Evolutionary conservation across 2,329 filamentous ascomycete genomes (phyloP).

Genomic region (Aspergillus aculeatinus): DNA sequence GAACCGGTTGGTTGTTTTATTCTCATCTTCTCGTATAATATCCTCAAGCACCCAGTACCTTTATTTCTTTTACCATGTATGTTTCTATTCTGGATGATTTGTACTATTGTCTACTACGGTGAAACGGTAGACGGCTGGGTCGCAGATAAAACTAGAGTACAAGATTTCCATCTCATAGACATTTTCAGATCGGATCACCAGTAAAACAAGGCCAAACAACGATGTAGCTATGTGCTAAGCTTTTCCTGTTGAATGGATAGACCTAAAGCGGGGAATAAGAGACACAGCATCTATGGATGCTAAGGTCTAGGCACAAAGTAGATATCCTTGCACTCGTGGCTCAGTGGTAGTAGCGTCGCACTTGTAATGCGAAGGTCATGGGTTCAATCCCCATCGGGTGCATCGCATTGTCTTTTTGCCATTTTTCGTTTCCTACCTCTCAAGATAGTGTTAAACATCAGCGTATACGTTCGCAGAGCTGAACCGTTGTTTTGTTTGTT

Average conservation of each 20-base stretch:
- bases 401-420: not conserved
- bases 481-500: too few relatives aligned
- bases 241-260: too few relatives aligned
- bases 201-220: too few relatives aligned
- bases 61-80: not conserved
- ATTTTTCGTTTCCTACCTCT: too few relatives aligned
- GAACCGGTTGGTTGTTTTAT: not conserved
- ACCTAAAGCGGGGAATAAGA: too few relatives aligned
- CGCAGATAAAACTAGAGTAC: not conserved
- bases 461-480: too few relatives aligned
- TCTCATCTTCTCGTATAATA: constrained; percentile 3
- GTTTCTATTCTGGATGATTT: constrained; percentile 4
- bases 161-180: not conserved
- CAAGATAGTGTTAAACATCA: too few relatives aligned
- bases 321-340: not conserved
- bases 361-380: not conserved
- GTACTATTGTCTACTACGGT: not conserved
- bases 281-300: fast-evolving
- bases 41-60: constrained; percentile 1
- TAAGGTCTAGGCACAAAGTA: too few relatives aligned
- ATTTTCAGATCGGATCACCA: too few relatives aligned
- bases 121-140: not conserved
- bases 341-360: not conserved
- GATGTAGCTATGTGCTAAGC: too few relatives aligned
- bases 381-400: not conserved